Conservation (phyloP, 768 basidiomycete genomes). For the Phaeotremella fagi region DNA sequence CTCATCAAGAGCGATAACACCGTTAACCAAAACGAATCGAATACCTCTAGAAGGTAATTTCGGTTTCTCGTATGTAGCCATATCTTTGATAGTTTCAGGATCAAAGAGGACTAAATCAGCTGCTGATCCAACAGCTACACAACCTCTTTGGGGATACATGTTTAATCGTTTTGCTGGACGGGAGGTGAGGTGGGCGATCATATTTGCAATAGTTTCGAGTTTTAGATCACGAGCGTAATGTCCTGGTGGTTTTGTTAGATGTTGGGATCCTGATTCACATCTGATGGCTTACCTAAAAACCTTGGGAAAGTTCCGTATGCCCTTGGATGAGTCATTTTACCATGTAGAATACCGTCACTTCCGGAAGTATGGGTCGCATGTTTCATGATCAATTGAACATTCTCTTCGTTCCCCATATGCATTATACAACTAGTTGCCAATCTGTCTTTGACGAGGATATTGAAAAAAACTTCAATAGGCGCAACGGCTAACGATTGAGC, state of each 20-base stretch:
- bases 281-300: constrained; percentile 20
- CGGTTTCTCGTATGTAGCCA: constrained; percentile 36
- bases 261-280: neutral
- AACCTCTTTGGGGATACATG: constrained; percentile 38
- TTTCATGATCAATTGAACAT: constrained; percentile 39
- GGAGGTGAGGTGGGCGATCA: constrained; percentile 44
- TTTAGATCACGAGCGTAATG: constrained; percentile 39
- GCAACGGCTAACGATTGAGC: constrained; percentile 2
- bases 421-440: constrained; percentile 40
- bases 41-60: constrained; percentile 33
- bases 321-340: constrained; percentile 33
- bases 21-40: constrained; percentile 43
- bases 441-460: constrained; percentile 37
- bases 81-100: constrained; percentile 32
- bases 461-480: constrained; percentile 36
- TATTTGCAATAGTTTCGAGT: constrained; percentile 24
- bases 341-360: constrained; percentile 43
- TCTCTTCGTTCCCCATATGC: constrained; percentile 46
- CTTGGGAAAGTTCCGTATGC: constrained; percentile 42
- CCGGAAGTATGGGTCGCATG: constrained; percentile 41
- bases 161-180: constrained; percentile 41
- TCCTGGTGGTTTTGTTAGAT: constrained; percentile 4
- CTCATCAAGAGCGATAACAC: constrained; percentile 35
- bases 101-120: constrained; percentile 45
- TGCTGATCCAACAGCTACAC: constrained; percentile 29